Conservation (phyloP, 2,329 filamentous ascomycete genomes). For the Hyphodiscus sp. region DNA sequence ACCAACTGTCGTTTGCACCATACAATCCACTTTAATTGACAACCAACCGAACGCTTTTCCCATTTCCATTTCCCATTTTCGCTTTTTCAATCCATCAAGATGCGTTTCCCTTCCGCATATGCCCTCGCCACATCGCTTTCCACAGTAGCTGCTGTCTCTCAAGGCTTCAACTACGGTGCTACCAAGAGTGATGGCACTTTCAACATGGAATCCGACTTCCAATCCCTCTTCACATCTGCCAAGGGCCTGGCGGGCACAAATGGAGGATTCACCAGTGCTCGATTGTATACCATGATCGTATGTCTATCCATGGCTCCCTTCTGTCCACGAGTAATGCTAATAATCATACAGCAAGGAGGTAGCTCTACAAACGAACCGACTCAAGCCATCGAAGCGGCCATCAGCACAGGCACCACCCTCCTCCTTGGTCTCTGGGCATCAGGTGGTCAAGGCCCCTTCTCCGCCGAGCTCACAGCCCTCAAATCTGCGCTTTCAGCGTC, state of each 20-base stretch:
- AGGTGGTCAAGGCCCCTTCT: conserved; percentile 53
- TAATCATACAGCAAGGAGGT: conserved; percentile 49
- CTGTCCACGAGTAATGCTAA: conserved; percentile 15
- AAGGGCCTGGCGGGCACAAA: conserved; percentile 56
- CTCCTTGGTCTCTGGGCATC: conserved; percentile 83
- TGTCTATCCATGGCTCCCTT: conserved; percentile 19
- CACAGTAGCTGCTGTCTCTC: conserved; percentile 36
- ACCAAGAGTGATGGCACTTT: conserved; percentile 50
- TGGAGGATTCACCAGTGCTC: conserved; percentile 61
- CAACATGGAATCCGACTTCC: conserved; percentile 59
- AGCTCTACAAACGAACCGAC: conserved; percentile 56
- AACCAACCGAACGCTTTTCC: not conserved
- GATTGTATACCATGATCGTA: conserved; percentile 62
- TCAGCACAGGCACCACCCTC: conserved; percentile 69
- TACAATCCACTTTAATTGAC: not conserved
- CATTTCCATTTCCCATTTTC: not conserved
- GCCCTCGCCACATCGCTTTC: conserved; percentile 24
- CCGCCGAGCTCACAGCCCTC: conserved; percentile 69
- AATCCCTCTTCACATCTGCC: conserved; percentile 62
- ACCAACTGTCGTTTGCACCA: not conserved
- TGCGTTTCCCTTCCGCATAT: conserved; percentile 24
- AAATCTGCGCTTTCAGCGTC: conserved; percentile 52
- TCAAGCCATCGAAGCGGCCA: conserved; percentile 73
- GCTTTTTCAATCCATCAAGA: conserved; percentile 12
- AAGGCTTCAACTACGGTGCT: conserved; percentile 66